Conservation (phyloP, 2,329 filamentous ascomycete genomes). For the Exophiala phaeomuriformis region DNA sequence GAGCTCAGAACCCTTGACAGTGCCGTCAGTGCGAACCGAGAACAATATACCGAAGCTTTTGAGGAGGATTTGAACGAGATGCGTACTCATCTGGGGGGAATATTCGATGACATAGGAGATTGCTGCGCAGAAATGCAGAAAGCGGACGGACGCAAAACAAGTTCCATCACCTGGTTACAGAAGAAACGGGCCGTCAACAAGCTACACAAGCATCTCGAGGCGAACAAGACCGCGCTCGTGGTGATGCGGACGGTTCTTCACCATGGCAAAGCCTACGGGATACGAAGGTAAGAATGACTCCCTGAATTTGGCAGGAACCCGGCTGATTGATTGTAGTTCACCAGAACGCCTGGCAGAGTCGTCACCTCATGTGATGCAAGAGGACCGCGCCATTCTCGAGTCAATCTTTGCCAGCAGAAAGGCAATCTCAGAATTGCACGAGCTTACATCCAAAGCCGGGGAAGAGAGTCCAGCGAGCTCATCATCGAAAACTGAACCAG, state of each 20-base stretch:
- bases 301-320: not conserved
- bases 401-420: slow-evolving; percentile 24
- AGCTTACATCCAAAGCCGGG: slow-evolving; percentile 10
- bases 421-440: slow-evolving; percentile 22
- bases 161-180: slow-evolving; percentile 22
- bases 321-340: slow-evolving; percentile 13
- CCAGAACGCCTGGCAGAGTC: slow-evolving; percentile 20
- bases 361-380: slow-evolving; percentile 21
- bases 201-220: slow-evolving; percentile 26
- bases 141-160: slow-evolving; percentile 12
- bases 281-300: slow-evolving; percentile 17
- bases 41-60: slow-evolving; percentile 25
- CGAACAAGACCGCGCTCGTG: slow-evolving; percentile 25
- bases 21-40: slow-evolving; percentile 17
- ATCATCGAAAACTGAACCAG: slow-evolving; percentile 1
- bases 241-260: slow-evolving; percentile 28
- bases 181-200: slow-evolving; percentile 23
- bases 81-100: slow-evolving; percentile 15
- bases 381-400: slow-evolving; percentile 26
- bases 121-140: slow-evolving; percentile 25
- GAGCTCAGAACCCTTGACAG: slow-evolving; percentile 21
- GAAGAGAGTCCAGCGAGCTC: slow-evolving; percentile 11
- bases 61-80: slow-evolving; percentile 25
- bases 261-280: slow-evolving; percentile 26
- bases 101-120: slow-evolving; percentile 27